These are phyloP conservation scores for Nepenthes alata DNA, from an alignment of 179 eudicot genomes.

Conservation along the genomic window DNA sequence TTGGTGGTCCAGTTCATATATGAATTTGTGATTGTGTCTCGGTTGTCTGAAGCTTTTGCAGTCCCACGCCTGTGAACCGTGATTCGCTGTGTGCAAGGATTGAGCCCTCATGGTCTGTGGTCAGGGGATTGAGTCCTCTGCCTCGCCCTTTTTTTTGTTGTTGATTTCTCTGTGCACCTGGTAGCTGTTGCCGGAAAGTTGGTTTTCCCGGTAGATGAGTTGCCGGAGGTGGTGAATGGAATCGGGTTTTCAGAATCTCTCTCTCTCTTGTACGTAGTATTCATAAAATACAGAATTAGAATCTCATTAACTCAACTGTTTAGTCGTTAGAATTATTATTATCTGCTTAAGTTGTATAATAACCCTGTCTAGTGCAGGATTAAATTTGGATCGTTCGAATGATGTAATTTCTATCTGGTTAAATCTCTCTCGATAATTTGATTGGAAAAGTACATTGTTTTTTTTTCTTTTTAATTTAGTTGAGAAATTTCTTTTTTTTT, in stretches of 20 bases:
- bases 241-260: background rate
- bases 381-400: background rate
- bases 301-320: background rate
- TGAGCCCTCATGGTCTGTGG: constrained; percentile 10
- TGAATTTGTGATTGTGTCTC: constrained; percentile 16
- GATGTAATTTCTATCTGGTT: background rate
- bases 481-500: no score
- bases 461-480: no score
- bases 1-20: constrained; percentile 47
- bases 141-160: constrained; percentile 13
- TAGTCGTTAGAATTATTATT: no score
- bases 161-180: constrained; percentile 30
- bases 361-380: background rate
- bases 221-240: constrained; percentile 39
- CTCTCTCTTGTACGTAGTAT: background rate
- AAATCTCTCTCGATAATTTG: no score
- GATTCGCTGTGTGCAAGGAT: constrained; percentile 4
- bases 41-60: background rate
- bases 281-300: background rate
- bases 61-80: constrained; percentile 11
- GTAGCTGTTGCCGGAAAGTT: constrained; percentile 21
- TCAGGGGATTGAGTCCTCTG: background rate
- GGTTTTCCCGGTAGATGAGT: constrained; percentile 20
- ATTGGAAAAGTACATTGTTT: no score
- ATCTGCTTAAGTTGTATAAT: background rate